Percentiles rank a stretch among this genome's conserved stretches.
Conservation (phyloP, 1,284 basidiomycete genomes). For the Veloboletus limbatus region DNA sequence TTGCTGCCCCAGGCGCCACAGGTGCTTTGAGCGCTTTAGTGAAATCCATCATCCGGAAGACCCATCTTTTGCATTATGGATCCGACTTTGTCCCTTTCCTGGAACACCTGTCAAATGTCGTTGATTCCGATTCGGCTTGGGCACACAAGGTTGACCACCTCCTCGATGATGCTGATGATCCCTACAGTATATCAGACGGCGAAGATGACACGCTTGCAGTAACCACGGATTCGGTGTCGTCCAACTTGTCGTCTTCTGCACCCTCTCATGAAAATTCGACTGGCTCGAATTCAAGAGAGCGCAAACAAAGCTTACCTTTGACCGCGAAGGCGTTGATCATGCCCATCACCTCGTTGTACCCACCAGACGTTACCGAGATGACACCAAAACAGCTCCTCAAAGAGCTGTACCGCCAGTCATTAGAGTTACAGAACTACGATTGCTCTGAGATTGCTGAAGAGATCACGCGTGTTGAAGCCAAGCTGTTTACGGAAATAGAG, state of each 20-base stretch:
- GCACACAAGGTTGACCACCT: conserved; percentile 59
- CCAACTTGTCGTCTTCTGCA: conserved; percentile 17
- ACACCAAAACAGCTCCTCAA: conserved; percentile 56
- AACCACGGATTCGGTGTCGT: conserved; percentile 21
- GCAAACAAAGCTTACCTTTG: conserved; percentile 62
- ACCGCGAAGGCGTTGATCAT: conserved; percentile 40
- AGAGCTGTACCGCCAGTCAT: conserved; percentile 54
- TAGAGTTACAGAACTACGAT: conserved; percentile 53
- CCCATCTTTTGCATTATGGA: conserved; percentile 77
- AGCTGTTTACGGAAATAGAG: conserved; percentile 66
- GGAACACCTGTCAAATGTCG: conserved; percentile 56
- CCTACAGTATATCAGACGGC: conserved; percentile 50
- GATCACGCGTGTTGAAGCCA: conserved; percentile 66
- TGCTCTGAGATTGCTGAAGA: conserved; percentile 70
- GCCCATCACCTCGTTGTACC: conserved; percentile 16
- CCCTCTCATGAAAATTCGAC: conserved; percentile 25
- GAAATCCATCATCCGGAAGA: conserved; percentile 72
- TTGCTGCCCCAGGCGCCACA: conserved; percentile 67
- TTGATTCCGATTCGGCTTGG: conserved; percentile 69
- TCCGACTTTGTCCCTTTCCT: conserved; percentile 76
- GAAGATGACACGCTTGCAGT: conserved; percentile 38
- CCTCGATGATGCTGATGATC: conserved; percentile 62
- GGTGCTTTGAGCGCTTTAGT: conserved; percentile 72
- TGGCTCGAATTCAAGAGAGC: conserved; percentile 43
- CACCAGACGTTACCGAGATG: conserved; percentile 26